phyloP scores from a whole-genome alignment of 1,284 basidiomycete species.

The Sporisorium graminicola region DNA sequence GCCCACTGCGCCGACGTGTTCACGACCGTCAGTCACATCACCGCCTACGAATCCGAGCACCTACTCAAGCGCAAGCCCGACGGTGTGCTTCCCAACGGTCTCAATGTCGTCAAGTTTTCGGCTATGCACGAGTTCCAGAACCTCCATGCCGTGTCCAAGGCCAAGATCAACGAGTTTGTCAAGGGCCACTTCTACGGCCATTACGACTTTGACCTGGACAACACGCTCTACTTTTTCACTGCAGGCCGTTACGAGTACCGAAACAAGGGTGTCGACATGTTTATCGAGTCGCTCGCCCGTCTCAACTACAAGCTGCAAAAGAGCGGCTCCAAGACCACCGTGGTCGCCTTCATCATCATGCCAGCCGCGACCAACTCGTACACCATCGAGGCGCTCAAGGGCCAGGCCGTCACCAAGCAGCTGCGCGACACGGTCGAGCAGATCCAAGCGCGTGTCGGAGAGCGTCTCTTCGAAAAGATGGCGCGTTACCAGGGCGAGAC shows the following conservation, averaged over 20 bases:
- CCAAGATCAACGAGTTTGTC: conserved; percentile 97
- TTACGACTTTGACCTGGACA: conserved; percentile 93
- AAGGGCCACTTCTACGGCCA: conserved; percentile 98
- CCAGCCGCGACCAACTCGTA: conserved; percentile 95
- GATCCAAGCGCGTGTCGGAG: conserved; percentile 91
- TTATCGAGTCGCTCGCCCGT: conserved; percentile 89
- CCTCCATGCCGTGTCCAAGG: conserved; percentile 88
- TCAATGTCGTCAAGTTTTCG: conserved; percentile 96
- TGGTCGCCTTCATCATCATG: conserved; percentile 99
- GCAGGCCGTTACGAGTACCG: conserved; percentile 99
- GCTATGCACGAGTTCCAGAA: conserved; percentile 99
- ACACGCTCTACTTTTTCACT: conserved; percentile 98
- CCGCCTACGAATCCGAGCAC: conserved; percentile 96
- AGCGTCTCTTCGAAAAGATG: conserved; percentile 91
- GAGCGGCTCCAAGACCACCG: conserved; percentile 81
- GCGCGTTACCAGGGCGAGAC: conserved; percentile 82
- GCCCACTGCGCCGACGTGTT: conserved; percentile 97
- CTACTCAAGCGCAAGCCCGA: conserved; percentile 95
- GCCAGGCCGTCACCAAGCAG: conserved; percentile 97
- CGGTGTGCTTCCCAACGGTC: conserved; percentile 95
- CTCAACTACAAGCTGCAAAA: conserved; percentile 86
- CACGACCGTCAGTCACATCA: conserved; percentile 92
- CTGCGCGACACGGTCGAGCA: conserved; percentile 90
- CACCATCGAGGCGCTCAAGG: conserved; percentile 96
- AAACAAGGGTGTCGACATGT: conserved; percentile 99